Conservation (phyloP, 2,329 filamentous ascomycete species). For the Talaromyces verruculosus region DNA sequence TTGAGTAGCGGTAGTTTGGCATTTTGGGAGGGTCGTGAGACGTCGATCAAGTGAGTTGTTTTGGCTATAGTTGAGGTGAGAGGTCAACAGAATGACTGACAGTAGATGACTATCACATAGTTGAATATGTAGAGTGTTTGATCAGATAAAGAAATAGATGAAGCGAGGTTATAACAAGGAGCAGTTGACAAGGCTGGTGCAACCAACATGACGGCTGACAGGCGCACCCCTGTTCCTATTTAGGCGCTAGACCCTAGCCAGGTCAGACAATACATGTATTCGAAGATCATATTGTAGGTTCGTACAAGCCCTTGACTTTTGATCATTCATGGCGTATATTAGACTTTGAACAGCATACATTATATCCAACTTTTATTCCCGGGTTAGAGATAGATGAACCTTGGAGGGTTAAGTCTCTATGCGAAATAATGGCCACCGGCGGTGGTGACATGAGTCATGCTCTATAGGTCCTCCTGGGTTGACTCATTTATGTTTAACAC, state of each 20-base stretch:
- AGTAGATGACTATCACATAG: neutral
- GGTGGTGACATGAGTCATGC: neutral
- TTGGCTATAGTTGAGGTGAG: too few relatives aligned
- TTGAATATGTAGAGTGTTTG: neutral
- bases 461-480: neutral
- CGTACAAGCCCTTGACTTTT: neutral
- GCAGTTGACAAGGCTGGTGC: neutral
- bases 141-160: neutral
- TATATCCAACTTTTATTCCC: neutral
- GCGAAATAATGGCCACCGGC: neutral
- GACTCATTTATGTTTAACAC: neutral
- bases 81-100: neutral
- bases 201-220: neutral
- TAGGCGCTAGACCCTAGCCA: neutral
- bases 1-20: neutral
- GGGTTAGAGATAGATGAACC: neutral
- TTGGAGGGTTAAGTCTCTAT: neutral
- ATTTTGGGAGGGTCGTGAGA: neutral
- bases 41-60: neutral
- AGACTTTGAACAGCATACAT: neutral
- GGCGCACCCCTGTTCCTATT: neutral
- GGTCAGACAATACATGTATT: neutral
- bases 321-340: neutral
- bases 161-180: neutral
- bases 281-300: neutral